Base-by-base conservation (phyloP, 495 filamentous ascomycete species). In the Xylaria intraflava region DNA sequence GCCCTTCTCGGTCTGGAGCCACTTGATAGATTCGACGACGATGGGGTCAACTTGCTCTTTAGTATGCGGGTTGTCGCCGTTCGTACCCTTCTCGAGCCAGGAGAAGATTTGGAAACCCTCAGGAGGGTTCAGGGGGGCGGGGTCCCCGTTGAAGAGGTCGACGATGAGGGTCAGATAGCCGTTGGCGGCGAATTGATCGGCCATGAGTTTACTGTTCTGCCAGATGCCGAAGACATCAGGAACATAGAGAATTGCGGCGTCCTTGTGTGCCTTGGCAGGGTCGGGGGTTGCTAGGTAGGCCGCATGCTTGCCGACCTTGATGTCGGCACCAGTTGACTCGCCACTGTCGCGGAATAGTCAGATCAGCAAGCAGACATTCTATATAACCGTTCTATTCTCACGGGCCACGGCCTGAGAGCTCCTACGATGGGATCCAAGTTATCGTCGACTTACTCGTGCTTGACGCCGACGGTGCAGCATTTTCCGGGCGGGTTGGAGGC, bases 121-220 rank as follows among this genome's bases (percentile, higher is more conserved):
- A 1, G 77, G 68, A 1, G 75, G 72, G 70, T 86, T 83, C 46
- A 83, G 60, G 14, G 62, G 50, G 60, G 88, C 62, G 14, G 81
- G 59, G 60, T 94, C 86, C 46, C 87, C 88, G 38, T 84, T 77
- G 76, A 92, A 88, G 53, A 86, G 70, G 66, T 95, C 90, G 51
- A 88, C 79, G 58, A 95, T 73, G 20, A 91, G 67, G 40, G 82
- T 83, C 19, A 87, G 76, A 69, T 90, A 95, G 39, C 89, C 90
- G 63, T 87, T 86, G 61, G 81, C 83, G 52, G 90, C 90, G 56
- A 79, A 89, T 65, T 89, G 85, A 72, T 94, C 89, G 53, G 88
- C 89, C 52, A 91, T 72, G 43, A 95, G 80, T 73, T 91, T 75
- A 63, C 80, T 74, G 72, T 94, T 94, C 66, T 80, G 72, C 76